Evolutionary conservation across 2,329 filamentous ascomycete species (phyloP), one percentile per base, ranked within the genome.

Genomic region (Torrubiella hemipterigena): DNA sequence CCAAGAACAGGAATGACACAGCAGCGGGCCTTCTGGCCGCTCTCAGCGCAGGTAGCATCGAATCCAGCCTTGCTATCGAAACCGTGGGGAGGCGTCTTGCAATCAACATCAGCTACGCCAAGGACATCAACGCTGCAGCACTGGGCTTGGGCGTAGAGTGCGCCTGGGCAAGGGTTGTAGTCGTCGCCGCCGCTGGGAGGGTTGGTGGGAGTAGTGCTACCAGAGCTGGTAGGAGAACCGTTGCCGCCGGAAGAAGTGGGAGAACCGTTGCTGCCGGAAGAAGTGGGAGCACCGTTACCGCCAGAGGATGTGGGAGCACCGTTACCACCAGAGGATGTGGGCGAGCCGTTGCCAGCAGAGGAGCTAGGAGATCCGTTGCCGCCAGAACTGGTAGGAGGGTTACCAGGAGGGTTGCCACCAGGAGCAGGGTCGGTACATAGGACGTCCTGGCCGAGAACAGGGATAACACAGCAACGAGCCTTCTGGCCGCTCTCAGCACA

Each of bases 401-500:
- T 14, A 24, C 12, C 12, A n/a, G 22, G 22, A 11, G 22, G 22
- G 22, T 24, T 24, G 22, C 22, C 22, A 24, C 22, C 22, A 24
- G 12, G 12, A 11, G 14, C 14, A 29, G 27, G 27, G 15, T 29
- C 20, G 22, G 22, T 24, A 23, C 34, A 36, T 7, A 36, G 30
- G 30, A 32, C 15, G 16, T n/a, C 14, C 27, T 36, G 34, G 5
- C 34, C 34, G n/a, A 27, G 27, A 13, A 72, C 54, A 16, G 67
- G 67, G 14, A 72, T 35, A 18, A 61, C 44, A 42, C 68, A 73
- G 60, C 68, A 72, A 45, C 62, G 63, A 31, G 65, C 65, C 33
- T 58, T 57, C 49, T 69, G 63, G 36, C 65, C 65, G 9, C 50
- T 47, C 7, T 40, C 51, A 6, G 62, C 32, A 45, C 65, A 69